These are phyloP conservation scores for Colletotrichum neosansevieriae DNA, from an alignment of 2,329 filamentous ascomycete species.

Conservation along the genomic window DNA sequence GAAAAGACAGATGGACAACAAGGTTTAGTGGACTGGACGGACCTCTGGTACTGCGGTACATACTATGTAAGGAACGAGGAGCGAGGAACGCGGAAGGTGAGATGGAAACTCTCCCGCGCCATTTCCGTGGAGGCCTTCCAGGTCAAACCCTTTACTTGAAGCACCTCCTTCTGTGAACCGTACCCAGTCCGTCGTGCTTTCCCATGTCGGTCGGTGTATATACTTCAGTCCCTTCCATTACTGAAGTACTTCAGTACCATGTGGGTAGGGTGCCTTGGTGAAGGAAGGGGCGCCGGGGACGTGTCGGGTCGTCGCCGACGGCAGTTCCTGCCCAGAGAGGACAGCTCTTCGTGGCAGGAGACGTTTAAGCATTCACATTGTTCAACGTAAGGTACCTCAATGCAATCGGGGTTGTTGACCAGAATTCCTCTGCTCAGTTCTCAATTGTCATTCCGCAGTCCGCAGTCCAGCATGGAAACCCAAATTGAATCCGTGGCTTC, in stretches of 20 bases:
- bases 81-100: neutral
- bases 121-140: constrained; percentile 20
- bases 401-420: neutral
- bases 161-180: neutral
- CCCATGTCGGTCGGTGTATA: neutral
- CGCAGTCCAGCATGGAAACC: constrained; percentile 2
- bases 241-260: too few relatives aligned
- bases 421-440: too few relatives aligned
- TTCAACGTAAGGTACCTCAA: neutral
- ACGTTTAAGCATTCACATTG: too few relatives aligned
- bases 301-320: neutral
- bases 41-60: too few relatives aligned
- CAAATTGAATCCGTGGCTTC: neutral
- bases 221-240: too few relatives aligned
- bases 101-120: constrained; percentile 21
- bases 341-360: neutral
- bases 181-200: too few relatives aligned
- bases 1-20: neutral
- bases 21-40: constrained; percentile 9
- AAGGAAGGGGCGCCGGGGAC: neutral
- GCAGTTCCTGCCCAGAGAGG: constrained; percentile 2
- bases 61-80: too few relatives aligned
- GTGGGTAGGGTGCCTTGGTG: too few relatives aligned
- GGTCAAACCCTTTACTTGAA: constrained; percentile 22
- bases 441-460: neutral